Evolutionary conservation across 192 early-diverging fungal genomes (phyloP), one percentile per base, ranked within the genome.

Genomic region (Backusella mclennaniae): DNA sequence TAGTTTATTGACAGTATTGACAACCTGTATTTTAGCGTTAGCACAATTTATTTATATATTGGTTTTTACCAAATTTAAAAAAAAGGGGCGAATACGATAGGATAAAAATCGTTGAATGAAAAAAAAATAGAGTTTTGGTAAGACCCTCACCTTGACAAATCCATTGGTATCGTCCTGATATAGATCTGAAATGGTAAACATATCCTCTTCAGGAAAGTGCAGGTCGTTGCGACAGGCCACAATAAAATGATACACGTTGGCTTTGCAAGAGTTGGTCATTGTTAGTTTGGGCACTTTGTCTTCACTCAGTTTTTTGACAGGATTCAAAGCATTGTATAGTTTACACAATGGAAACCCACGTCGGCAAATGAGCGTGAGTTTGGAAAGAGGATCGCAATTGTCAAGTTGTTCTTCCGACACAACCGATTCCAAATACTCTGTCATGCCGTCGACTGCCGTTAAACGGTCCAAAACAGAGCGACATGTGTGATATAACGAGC

Each of bases 121-220:
- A 29, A 26, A 2, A 71, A 71, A 42, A 23, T 39, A 23, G 36
- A 26, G 21, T 59, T 59, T 56, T 8, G 8, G 52, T 33, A 33
- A 33, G 33, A 44, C 15, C 0, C 52, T 59, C 56, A 95, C 97
- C 90, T 96, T 99, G 73, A 99, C 94, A 84, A 99, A 96, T 67
- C 92, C 94, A 83, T 96, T 97, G 31, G 96, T 99, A 82, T 99
- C 96, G 80, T 99, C 95, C 78, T 96, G 93, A 79, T 92, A 95
- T 52, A 98, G 84, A 59, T 96, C 95, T 6, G 94, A 89, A 71
- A 98, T 93, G 23, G 93, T 90, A 82, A 97, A 95, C 49, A 94
- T 83, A 75, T 93, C 87, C 67, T 96, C 92, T 38, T 96, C 90
- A 67, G 84, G 84, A 23, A 91, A 86, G 66, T 92, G 79, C 1